Evolutionary conservation across 345 rosid species (phyloP), one percentile per base, ranked within the genome.

Genomic region (Excoecaria agallocha): DNA sequence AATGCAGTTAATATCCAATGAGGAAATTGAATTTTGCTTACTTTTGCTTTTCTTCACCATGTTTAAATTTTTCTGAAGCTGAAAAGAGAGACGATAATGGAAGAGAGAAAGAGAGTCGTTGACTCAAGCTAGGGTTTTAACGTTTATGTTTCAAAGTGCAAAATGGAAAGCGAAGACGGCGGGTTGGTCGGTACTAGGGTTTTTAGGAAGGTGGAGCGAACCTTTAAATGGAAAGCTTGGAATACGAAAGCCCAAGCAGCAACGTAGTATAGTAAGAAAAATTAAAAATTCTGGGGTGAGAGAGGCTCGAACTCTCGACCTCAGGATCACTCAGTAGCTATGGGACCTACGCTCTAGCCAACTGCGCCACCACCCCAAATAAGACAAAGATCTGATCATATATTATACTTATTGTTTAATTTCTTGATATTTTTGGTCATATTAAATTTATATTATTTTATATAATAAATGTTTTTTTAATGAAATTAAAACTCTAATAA

Each of bases 281-380:
- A 15, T 1, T 0, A 3, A 49, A 24, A 25, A 5, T 0, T 0
- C 0, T 91, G 93, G 94, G 96, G 89, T 87, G 97, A 89, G 97
- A 90, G 90, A 89, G 94, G 92, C 85, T 86, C 91, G 87, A 86
- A 85, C 94, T 88, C 96, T 90, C 97, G 88, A 91, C 96, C 93
- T 89, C 94, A 86, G 96, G 94, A 90, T 93, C 1, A 80, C 97
- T 88, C 93, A 41, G 69, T 64, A 84, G 93, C 96, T 86, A 89
- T 89, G 97, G 89, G 94, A 94, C 90, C 96, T 88, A 84, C 94
- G 91, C 91, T 93, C 98, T 90, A 90, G 88, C 93, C 97, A 91
- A 91, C 96, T 90, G 94, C 97, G 91, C 94, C 93, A 86, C 93
- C 90, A 85, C 91, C 92, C 93, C 94, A 0, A 8, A n/a, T n/a